A percentile compares a stretch with the other conserved stretches of the same genome.
Conservation (phyloP, 2,329 filamentous ascomycete genomes). For the Aspergillus sp. region DNA sequence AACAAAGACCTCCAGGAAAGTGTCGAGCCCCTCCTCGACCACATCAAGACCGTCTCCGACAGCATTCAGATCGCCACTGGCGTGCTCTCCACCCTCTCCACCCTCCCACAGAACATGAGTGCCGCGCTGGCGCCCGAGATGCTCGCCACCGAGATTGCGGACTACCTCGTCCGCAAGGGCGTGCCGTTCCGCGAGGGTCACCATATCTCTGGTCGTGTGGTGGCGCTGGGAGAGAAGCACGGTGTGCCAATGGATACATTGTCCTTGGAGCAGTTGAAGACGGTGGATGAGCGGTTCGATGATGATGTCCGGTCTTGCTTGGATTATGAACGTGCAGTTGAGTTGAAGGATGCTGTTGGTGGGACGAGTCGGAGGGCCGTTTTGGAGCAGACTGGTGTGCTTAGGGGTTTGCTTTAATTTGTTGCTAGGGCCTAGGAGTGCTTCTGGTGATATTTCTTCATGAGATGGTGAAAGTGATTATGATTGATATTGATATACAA, state of each 20-base stretch:
- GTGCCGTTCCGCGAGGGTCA: slow-evolving; percentile 75
- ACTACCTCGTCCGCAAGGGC: slow-evolving; percentile 42
- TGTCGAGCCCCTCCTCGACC: slow-evolving; percentile 76
- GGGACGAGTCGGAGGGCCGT: slow-evolving; percentile 68
- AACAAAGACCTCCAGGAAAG: slow-evolving; percentile 91
- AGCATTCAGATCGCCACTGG: slow-evolving; percentile 76
- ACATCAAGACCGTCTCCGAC: slow-evolving; percentile 71
- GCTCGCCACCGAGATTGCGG: slow-evolving; percentile 55
- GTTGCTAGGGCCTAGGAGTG: background rate
- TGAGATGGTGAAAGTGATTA: background rate
- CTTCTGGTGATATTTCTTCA: background rate
- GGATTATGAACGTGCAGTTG: slow-evolving; percentile 75
- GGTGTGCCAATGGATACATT: slow-evolving; percentile 63
- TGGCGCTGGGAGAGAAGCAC: slow-evolving; percentile 62
- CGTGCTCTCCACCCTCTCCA: slow-evolving; percentile 63
- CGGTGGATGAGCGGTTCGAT: slow-evolving; percentile 60
- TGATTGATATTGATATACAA: background rate
- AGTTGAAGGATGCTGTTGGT: slow-evolving; percentile 67
- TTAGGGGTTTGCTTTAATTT: slow-evolving; percentile 46
- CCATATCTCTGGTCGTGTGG: slow-evolving; percentile 65
- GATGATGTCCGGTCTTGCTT: slow-evolving; percentile 64
- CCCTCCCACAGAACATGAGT: slow-evolving; percentile 66
- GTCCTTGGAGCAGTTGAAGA: slow-evolving; percentile 56
- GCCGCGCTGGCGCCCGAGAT: slow-evolving; percentile 73
- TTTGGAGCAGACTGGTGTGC: slow-evolving; percentile 57